Base-by-base conservation (phyloP, 2,329 filamentous ascomycete genomes). In the Ciborinia camelliae region DNA sequence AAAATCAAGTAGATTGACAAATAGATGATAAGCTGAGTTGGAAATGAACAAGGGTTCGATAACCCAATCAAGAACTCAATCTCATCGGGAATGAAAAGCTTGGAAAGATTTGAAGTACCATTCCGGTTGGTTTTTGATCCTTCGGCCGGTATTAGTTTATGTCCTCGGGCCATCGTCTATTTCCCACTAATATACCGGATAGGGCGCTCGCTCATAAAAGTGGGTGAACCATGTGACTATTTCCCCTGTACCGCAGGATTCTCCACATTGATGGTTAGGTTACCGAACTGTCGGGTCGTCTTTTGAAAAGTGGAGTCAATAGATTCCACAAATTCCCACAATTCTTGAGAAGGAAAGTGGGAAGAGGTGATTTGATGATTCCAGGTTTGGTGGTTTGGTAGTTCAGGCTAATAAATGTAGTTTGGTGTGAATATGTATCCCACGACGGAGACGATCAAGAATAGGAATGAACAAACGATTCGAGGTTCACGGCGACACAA, bases 201-300 rank as follows among this genome's bases (percentile, higher is more conserved):
- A 57, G 28, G 28, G 54, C 54, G 41, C 28, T 58, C 41, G 41
- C 41, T 58, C 41, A 20, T 35, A 35, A 53, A 58, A 47, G 26
- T 45, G 12, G 39, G 28, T 58, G 54, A 41, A 39, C 54, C 54
- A 58, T 58, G 54, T 58, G 54, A 58, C 41, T 32, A 23, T 32
- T 58, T 35, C 30, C 54, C 54, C 54, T 58, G 54, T 58, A 23
- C 54, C 54, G 41, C 41, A 47, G 41, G 20, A 58, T 47, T 43
- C 54, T 58, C 54, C 39, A 47, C 39, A 35, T 58, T 35, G 54
- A 8, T 3, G 39, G 28, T 58, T 45, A 45, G 39, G 28, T 58
- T 45, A 45, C 54, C 54, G 47, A 32, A 23, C 54, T 58, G 54
- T 58, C 54, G 54, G 54, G 54, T 58, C 54, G 41, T 58, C n/a